Base-by-base conservation (phyloP, 1,284 basidiomycete species). In the Dichomitus squalens region DNA sequence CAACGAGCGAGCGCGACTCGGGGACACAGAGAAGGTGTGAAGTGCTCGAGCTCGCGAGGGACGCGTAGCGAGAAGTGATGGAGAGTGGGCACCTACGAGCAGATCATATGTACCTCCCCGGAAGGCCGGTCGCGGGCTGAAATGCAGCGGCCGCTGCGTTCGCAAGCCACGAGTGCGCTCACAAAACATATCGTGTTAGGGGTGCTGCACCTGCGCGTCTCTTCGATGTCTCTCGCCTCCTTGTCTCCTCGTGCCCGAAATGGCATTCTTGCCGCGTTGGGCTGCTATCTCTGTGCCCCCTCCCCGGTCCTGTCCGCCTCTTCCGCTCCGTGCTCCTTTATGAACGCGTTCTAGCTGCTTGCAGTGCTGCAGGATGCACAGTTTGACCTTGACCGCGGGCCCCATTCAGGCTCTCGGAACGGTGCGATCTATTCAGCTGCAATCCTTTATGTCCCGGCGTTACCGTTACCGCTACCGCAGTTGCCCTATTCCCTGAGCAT, bases 211-310 rank as follows among this genome's bases (percentile, higher is more conserved):
- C 58, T 56, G 62, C 52, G 54, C 58, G 58, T 50, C 58, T 64
- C 63, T 60, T 55, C 44, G 44, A 50, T 55, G 49, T 43, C 61
- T 52, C 33, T 49, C 51, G 66, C 66, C 66, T 67, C 68, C 69
- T 60, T 67, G 66, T 58, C 60, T 64, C 65, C 69, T 59, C 70
- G 68, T 72, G 70, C 66, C 66, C 49, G 58, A 66, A 59, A 58
- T 53, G 64, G 68, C 52, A 47, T 49, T 53, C 60, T 53, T 57
- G 61, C 50, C 53, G 57, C 53, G 47, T 34, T 34, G 50, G 44
- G 59, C 62, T 56, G 18, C 43, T 23, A 25, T 14, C 34, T 43
- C 9, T 23, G 47, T 27, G 16, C 46, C 23, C 23, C 36, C 39
- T 38, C 52, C 49, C 55, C 58, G 53, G 58, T 39, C 49, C 46